A percentile compares a stretch with the other conserved stretches of the same genome.
Conservation (phyloP, 768 basidiomycete species). For the Rhodotorula sphaerocarpa region DNA sequence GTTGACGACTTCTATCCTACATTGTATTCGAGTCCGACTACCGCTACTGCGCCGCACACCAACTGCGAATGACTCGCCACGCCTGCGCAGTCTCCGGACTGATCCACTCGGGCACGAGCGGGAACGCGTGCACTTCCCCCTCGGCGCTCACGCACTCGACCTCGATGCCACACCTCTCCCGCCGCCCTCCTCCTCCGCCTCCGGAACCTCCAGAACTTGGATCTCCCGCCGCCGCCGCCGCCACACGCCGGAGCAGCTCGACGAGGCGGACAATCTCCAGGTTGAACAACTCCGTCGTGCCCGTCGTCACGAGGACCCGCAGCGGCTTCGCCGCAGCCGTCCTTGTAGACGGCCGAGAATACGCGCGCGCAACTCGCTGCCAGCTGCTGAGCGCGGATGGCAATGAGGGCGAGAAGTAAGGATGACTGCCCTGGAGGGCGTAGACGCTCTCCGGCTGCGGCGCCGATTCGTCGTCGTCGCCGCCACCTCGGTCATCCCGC, state of each 20-base stretch:
- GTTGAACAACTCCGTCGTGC: constrained; percentile 32
- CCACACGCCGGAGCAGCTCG: not conserved
- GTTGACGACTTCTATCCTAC: not conserved
- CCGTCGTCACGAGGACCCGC: constrained; percentile 29
- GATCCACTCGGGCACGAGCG: constrained; percentile 29
- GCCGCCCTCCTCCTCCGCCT: not conserved
- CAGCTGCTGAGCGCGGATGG: not conserved
- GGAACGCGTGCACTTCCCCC: constrained; percentile 27
- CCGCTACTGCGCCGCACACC: no score
- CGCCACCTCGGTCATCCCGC: not conserved
- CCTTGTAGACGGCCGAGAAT: not conserved
- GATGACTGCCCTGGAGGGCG: not conserved
- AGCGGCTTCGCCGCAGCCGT: not conserved
- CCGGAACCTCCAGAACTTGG: no score
- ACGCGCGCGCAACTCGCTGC: not conserved
- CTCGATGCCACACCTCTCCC: not conserved
- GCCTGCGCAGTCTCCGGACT: constrained; percentile 5
- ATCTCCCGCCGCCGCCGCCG: not conserved
- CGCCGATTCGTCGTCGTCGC: no score
- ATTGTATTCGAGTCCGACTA: not conserved
- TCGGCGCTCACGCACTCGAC: constrained; percentile 3
- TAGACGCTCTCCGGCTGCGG: not conserved
- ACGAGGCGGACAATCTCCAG: constrained; percentile 16
- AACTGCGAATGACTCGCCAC: constrained; percentile 2
- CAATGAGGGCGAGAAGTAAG: not conserved